Evolutionary conservation across 2,329 filamentous ascomycete species (phyloP).

Genomic region (Epichloe hybrida): DNA sequence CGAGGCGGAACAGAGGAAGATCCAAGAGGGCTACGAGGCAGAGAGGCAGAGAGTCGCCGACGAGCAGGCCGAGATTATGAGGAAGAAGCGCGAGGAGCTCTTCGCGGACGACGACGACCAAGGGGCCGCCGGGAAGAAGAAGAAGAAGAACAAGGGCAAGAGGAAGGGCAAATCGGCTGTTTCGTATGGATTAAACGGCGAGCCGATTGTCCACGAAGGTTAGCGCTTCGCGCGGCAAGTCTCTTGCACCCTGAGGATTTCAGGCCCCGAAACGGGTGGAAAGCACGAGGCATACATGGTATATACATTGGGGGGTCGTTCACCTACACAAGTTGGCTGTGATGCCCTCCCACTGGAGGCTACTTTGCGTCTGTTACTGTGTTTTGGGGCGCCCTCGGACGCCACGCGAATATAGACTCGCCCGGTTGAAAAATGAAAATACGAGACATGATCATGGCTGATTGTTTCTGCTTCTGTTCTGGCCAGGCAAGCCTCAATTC

Average conservation of each 20-base stretch:
- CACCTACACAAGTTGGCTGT: no score
- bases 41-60: conserved; percentile 29
- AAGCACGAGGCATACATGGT: neutral
- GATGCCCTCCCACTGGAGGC: no score
- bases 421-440: neutral
- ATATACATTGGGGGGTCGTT: no score
- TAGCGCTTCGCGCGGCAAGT: conserved; percentile 7
- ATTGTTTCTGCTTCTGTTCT: neutral
- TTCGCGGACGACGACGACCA: conserved; percentile 28
- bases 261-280: no score
- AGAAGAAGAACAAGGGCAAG: conserved; percentile 21
- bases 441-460: neutral
- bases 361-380: no score
- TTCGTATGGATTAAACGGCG: conserved; percentile 23
- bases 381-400: no score
- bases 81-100: conserved; percentile 34
- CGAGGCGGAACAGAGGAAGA: conserved; percentile 38
- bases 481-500: no score
- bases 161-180: conserved; percentile 19
- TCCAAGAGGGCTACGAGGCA: conserved; percentile 31
- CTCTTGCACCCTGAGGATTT: no score
- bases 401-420: neutral
- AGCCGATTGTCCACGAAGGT: conserved; percentile 18
- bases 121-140: conserved; percentile 21
- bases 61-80: conserved; percentile 33